Base-by-base conservation (phyloP, 2,329 filamentous ascomycete genomes). In the Sporothrix sp. region DNA sequence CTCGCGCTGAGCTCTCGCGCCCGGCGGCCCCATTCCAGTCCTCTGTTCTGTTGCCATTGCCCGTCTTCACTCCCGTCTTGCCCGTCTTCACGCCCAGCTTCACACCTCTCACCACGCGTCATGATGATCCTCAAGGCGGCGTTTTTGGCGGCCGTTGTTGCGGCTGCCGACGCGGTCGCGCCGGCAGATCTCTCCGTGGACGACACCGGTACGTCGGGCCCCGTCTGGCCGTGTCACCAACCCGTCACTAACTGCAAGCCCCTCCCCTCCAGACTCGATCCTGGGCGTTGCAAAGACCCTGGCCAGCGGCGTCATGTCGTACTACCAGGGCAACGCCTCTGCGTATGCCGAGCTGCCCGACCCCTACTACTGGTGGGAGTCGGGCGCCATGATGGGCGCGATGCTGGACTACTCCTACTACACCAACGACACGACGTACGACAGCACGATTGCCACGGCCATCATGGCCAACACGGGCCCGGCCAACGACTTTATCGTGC, bases 281-380 rank as follows among this genome's bases (percentile, higher is more conserved):
- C 76, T 75, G 56, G 70, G 71, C 54, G 81, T 79, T 6, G 75
- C 82, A 16, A 76, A 74, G 55, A 77, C 74, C 2, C 66, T 85
- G 48, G 81, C 81, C 5, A 69, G 71, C 46, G 80, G 74, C 42
- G 68, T 81, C 59, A 79, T 85, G 71, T 71, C 70, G 37, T 83
- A 79, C 63, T 86, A 85, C 65, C 73, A 70, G 1, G 82, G 82
- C 44, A 82, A 55, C 27, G 55, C 56, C n/a, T 54, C 50, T 39
- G 71, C 73, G 64, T 36, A 64, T 52, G 28, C 10, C 3, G n/a
- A 8, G 13, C 32, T n/a, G 32, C 16, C 33, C n/a, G 16, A 16
- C 25, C 83, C 83, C 21, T 82, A 84, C 60, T 88, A 80, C 68
- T 83, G 78, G 78, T 84, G 80, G 81, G 75, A 82, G 58, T 71